Percentiles rank a stretch among this genome's conserved stretches.
Conservation (phyloP, 169 alveolate genomes). For the Plasmodium coatneyi region DNA sequence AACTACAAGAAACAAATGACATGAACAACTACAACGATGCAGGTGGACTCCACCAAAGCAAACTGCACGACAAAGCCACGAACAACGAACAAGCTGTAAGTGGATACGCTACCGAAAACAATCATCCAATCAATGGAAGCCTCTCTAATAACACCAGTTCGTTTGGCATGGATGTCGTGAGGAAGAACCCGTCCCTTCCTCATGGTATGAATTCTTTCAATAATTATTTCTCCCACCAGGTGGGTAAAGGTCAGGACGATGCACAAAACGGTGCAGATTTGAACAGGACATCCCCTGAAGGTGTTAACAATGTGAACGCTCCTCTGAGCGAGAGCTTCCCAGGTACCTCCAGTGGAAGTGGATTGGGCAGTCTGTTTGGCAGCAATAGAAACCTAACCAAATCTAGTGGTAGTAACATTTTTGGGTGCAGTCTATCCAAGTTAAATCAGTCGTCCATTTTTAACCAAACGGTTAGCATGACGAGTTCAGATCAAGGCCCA, state of each 20-base stretch:
- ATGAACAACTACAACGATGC: neutral
- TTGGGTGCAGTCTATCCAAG: neutral
- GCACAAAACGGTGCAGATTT: neutral
- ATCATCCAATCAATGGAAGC: neutral
- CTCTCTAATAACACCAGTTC: neutral
- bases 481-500: neutral
- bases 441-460: neutral
- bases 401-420: neutral
- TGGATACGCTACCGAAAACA: neutral
- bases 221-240: neutral
- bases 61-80: neutral
- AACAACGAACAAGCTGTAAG: neutral
- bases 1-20: neutral
- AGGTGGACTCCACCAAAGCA: neutral
- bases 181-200: constrained; percentile 3
- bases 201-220: constrained; percentile 4
- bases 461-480: neutral
- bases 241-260: neutral
- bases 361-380: neutral
- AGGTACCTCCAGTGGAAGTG: neutral
- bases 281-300: neutral
- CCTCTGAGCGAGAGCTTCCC: constrained; percentile 16
- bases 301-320: neutral
- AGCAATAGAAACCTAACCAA: neutral
- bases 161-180: neutral